These are phyloP conservation scores for Ganoderma lingzhi DNA, from an alignment of 1,284 basidiomycete species.

Conservation along the genomic window DNA sequence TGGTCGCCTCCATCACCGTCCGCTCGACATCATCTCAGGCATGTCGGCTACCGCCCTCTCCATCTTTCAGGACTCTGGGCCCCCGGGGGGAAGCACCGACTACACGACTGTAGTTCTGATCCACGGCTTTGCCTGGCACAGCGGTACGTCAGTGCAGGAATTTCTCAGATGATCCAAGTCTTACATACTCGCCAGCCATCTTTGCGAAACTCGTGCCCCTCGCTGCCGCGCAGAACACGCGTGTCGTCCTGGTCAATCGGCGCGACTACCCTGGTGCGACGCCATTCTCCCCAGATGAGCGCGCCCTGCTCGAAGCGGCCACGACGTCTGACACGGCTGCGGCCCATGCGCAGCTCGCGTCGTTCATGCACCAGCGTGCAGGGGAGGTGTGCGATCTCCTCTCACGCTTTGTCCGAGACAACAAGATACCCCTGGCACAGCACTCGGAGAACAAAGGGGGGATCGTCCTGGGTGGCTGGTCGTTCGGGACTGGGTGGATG, in stretches of 20 bases:
- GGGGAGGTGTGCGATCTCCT: conserved; percentile 37
- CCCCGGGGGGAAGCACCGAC: conserved; percentile 10
- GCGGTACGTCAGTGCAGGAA: conserved; percentile 21
- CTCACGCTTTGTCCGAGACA: conserved; percentile 33
- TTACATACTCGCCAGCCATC: neutral
- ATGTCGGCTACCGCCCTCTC: neutral
- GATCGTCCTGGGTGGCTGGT: conserved; percentile 39
- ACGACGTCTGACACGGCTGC: conserved; percentile 15
- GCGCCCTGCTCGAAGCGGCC: conserved; percentile 27
- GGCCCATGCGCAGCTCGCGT: conserved; percentile 14
- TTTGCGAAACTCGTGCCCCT: conserved; percentile 8
- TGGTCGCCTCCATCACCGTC: neutral
- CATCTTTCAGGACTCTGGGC: conserved; percentile 5
- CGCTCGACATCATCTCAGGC: neutral
- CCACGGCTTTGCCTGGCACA: conserved; percentile 38
- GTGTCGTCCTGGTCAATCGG: conserved; percentile 22
- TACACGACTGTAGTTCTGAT: conserved; percentile 39
- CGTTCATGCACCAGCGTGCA: conserved; percentile 27
- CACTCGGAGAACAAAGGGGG: conserved; percentile 31
- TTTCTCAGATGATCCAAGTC: neutral
- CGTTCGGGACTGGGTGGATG: conserved; percentile 30
- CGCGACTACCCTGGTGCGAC: conserved; percentile 20
- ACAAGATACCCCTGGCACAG: conserved; percentile 30
- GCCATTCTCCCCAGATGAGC: conserved; percentile 16
- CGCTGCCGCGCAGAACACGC: conserved; percentile 11